Conservation (phyloP, 1,284 basidiomycete species). For the Cutaneotrichosporon curvatum region DNA sequence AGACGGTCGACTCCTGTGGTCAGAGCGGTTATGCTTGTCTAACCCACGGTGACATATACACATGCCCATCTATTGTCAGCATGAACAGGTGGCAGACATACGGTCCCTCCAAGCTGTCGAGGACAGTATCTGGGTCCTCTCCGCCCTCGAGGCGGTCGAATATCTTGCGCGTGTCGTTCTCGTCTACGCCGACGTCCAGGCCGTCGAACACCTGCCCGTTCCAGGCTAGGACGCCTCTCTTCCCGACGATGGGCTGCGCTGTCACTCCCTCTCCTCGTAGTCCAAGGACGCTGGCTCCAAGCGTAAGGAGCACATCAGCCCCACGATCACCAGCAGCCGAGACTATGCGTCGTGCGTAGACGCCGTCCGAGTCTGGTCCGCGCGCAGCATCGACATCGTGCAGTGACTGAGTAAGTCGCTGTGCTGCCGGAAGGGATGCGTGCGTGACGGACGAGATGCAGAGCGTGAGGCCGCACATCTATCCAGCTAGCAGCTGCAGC, state of each 20-base stretch:
- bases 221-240: constrained; percentile 66
- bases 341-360: constrained; percentile 9
- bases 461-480: constrained; percentile 38
- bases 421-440: not conserved
- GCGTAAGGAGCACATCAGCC: constrained; percentile 38
- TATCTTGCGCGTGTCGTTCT: constrained; percentile 73
- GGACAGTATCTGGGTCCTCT: constrained; percentile 49
- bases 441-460: constrained; percentile 1
- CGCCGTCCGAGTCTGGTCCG: constrained; percentile 30
- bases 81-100: constrained; percentile 50
- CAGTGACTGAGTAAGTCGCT: constrained; percentile 16
- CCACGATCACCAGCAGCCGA: not conserved
- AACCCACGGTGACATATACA: constrained; percentile 59
- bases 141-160: constrained; percentile 54
- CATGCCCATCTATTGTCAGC: constrained; percentile 4
- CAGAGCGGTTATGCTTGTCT: not conserved
- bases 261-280: constrained; percentile 60
- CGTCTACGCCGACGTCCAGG: constrained; percentile 56
- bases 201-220: constrained; percentile 88
- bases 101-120: constrained; percentile 75
- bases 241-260: constrained; percentile 61
- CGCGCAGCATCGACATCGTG: constrained; percentile 14
- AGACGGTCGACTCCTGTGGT: constrained; percentile 52
- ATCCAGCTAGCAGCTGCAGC: too few relatives aligned
- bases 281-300: constrained; percentile 71